Base-by-base conservation (phyloP, 2,329 filamentous ascomycete species). In the Parascedosporium putredinis region DNA sequence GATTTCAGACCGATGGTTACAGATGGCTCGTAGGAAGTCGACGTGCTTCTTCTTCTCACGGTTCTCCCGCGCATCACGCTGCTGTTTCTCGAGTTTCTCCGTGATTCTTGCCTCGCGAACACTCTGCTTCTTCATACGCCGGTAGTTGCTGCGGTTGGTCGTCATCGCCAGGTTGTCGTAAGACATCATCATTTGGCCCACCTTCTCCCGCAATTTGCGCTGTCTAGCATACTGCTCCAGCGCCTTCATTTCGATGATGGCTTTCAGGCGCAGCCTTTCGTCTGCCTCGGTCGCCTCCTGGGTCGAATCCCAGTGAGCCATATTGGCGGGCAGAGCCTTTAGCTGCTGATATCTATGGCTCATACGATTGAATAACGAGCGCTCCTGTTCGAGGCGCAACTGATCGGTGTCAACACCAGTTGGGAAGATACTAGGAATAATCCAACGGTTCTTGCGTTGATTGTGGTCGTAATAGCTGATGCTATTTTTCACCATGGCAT, bases 81-180 rank as follows among this genome's bases (percentile, higher is more conserved):
- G 93, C 66, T 98, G 90, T 71, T 97, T 97, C 78, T 98, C 93
- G 2, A 98, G 81, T 68, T 96, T 98, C 77, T 98, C 93, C 0
- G 93, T 98, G 56, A 98, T 94, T 51, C 91, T 85, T 51, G 93
- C 93, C 69, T 98, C 93, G 31, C 91, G 84, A 46, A 97, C 77
- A 46, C 86, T 95, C 67, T 96, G 91, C 72, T 96, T 97, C 83
- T 98, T 98, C 73, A 93, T 86, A 47, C 93, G 84, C 31, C 93
- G 86, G 65, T 96, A 96, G 60, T 84, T 79, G 49, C 86, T 84
- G 47, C 93, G 83, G 63, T 98, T 98, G 1, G 90, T 91, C 1
- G 91, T 96, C 87, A 96, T 96, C 42, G 90, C 91, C 24, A 97
- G 79, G 59, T 95, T 97, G 62, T 97, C 90, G 52, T 91, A 94